Percentiles rank a stretch among this genome's conserved stretches.
phyloP scores from a whole-genome alignment of 768 basidiomycete species.

The Leccinum incarnatum region DNA sequence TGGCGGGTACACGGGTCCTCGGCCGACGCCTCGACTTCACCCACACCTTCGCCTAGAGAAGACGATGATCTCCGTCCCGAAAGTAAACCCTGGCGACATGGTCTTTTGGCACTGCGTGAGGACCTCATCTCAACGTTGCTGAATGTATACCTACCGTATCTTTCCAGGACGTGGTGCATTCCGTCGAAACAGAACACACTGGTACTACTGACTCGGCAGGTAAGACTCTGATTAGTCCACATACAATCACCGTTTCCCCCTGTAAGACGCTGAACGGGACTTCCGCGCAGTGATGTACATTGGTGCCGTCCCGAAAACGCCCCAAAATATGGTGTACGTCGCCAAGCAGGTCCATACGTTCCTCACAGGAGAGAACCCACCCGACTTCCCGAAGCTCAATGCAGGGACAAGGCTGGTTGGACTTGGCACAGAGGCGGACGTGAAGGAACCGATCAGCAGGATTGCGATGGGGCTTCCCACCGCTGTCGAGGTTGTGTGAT shows the following conservation, averaged over 20 bases:
- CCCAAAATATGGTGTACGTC: slow-evolving; percentile 59
- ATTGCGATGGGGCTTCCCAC: slow-evolving; percentile 46
- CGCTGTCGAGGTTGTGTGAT: slow-evolving; percentile 11
- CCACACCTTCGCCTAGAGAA: slow-evolving; percentile 63
- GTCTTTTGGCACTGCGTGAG: slow-evolving; percentile 74
- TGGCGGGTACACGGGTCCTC: slow-evolving; percentile 37
- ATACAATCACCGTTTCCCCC: not conserved
- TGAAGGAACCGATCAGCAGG: slow-evolving; percentile 34
- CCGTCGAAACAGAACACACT: slow-evolving; percentile 49
- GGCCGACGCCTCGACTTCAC: slow-evolving; percentile 53
- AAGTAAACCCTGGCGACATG: slow-evolving; percentile 72
- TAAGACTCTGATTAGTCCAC: slow-evolving; percentile 19
- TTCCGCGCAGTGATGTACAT: slow-evolving; percentile 69
- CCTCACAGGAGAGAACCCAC: slow-evolving; percentile 57
- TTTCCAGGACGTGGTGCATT: slow-evolving; percentile 43
- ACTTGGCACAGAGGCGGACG: slow-evolving; percentile 40
- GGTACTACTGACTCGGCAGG: slow-evolving; percentile 57
- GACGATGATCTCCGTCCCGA: slow-evolving; percentile 70
- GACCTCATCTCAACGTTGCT: not conserved
- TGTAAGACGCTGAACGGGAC: not conserved
- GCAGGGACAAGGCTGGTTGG: slow-evolving; percentile 40
- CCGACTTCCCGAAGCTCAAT: slow-evolving; percentile 61
- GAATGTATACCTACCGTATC: not conserved
- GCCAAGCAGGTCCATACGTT: slow-evolving; percentile 61
- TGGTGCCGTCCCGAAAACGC: slow-evolving; percentile 65